Conservation (phyloP, 495 filamentous ascomycete species). For the Aspergillus affinis region DNA sequence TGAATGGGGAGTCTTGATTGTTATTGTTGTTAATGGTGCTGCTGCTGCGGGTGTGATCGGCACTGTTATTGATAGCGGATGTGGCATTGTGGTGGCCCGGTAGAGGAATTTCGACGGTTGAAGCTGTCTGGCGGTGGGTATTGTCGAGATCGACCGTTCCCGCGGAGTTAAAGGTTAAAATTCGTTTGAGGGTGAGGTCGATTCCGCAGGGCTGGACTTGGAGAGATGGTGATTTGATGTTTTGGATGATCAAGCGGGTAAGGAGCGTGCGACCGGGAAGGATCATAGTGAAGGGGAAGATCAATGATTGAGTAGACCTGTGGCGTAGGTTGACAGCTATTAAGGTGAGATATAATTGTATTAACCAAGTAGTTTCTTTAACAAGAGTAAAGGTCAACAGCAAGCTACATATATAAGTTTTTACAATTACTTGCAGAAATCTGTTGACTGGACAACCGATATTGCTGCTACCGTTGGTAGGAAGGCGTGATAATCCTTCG, state of each 20-base stretch:
- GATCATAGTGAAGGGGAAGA: conserved; percentile 21
- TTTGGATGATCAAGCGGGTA: conserved; percentile 31
- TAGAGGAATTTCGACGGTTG: conserved; percentile 26
- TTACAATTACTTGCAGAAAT: no score
- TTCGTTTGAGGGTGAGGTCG: conserved; percentile 37
- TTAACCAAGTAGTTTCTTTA: no score
- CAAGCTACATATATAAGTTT: no score
- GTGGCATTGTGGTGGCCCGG: background rate
- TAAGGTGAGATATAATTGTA: no score
- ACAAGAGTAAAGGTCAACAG: no score
- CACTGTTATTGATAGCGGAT: background rate
- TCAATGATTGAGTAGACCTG: no score
- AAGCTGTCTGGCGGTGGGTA: conserved; percentile 31
- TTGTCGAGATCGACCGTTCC: conserved; percentile 48
- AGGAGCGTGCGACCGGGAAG: conserved; percentile 27
- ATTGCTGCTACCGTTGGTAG: no score
- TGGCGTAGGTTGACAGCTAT: no score
- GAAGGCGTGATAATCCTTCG: no score
- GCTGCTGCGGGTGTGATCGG: background rate
- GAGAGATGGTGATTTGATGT: conserved; percentile 25
- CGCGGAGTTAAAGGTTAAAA: conserved; percentile 37
- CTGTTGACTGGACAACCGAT: no score
- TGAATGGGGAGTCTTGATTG: conserved; percentile 15
- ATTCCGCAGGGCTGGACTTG: conserved; percentile 47
- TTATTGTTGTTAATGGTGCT: background rate